Percentiles rank a stretch among this genome's conserved stretches.
Conservation (phyloP, 495 filamentous ascomycete genomes). For the Talaromyces wortmannii region DNA sequence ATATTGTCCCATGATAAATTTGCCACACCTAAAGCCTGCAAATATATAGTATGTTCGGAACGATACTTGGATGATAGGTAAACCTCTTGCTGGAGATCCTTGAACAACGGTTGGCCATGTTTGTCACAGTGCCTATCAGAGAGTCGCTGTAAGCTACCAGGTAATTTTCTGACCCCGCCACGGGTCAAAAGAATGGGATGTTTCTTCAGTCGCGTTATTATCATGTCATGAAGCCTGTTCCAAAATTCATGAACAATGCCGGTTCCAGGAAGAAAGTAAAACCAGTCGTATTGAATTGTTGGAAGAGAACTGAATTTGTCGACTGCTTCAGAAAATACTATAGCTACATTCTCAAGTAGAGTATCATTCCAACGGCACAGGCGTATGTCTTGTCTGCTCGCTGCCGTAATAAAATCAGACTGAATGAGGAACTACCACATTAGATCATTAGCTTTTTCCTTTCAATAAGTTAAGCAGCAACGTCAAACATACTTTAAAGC, state of each 20-base stretch:
- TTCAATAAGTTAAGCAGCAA: background rate
- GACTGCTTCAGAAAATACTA: constrained; percentile 9
- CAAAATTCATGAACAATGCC: background rate
- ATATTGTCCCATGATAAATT: background rate
- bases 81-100: background rate
- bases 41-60: background rate
- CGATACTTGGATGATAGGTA: background rate
- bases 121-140: background rate
- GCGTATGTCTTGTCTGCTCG: constrained; percentile 12
- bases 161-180: background rate
- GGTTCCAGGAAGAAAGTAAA: background rate
- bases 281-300: background rate
- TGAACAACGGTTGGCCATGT: constrained; percentile 2
- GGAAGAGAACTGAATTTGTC: constrained; percentile 4
- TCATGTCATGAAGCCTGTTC: background rate
- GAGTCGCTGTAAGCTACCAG: background rate
- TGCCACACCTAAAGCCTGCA: background rate
- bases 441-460: background rate
- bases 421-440: constrained; percentile 11
- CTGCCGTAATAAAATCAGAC: constrained; percentile 12
- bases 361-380: constrained; percentile 4
- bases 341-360: constrained; percentile 8
- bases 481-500: constrained; percentile 8
- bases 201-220: background rate
- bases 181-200: background rate